Conservation (phyloP, 192 early-diverging fungal genomes). For the Neocallimastix lanati region DNA sequence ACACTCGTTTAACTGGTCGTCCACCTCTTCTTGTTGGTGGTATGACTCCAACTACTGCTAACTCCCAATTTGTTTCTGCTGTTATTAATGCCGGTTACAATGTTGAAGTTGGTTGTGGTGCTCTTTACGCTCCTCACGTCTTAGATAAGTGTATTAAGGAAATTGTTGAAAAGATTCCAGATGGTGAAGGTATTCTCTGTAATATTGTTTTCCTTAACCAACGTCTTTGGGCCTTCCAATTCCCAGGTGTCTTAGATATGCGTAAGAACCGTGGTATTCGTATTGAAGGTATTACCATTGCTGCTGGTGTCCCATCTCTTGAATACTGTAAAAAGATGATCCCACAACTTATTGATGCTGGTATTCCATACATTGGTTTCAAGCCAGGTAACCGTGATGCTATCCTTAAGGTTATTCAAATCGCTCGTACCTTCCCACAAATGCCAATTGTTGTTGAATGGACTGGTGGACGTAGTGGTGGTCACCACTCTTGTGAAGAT, state of each 20-base stretch:
- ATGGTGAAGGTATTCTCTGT: constrained; percentile 73
- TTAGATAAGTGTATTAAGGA: constrained; percentile 56
- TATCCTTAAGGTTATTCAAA: constrained; percentile 66
- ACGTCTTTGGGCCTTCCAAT: constrained; percentile 82
- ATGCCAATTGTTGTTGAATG: constrained; percentile 85
- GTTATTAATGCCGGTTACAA: constrained; percentile 80
- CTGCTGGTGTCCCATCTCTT: constrained; percentile 76
- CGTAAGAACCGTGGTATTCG: constrained; percentile 56
- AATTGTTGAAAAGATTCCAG: constrained; percentile 18
- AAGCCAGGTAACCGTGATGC: constrained; percentile 65
- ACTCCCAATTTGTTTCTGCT: constrained; percentile 58
- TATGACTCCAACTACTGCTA: constrained; percentile 79
- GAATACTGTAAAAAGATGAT: constrained; percentile 69
- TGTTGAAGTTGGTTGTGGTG: constrained; percentile 76
- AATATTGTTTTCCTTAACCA: constrained; percentile 85
- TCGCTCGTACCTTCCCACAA: constrained; percentile 59
- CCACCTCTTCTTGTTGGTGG: constrained; percentile 88
- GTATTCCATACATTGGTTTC: constrained; percentile 68
- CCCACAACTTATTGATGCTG: constrained; percentile 43
- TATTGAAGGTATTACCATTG: constrained; percentile 76
- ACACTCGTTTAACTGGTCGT: constrained; percentile 63
- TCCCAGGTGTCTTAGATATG: constrained; percentile 60
- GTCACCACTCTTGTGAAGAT: constrained; percentile 93
- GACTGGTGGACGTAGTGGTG: constrained; percentile 91
- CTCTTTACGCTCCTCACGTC: constrained; percentile 56